Evolutionary conservation across 805 yeast genomes (phyloP).

Genomic region (Wickerhamiella kurtzmanii): DNA sequence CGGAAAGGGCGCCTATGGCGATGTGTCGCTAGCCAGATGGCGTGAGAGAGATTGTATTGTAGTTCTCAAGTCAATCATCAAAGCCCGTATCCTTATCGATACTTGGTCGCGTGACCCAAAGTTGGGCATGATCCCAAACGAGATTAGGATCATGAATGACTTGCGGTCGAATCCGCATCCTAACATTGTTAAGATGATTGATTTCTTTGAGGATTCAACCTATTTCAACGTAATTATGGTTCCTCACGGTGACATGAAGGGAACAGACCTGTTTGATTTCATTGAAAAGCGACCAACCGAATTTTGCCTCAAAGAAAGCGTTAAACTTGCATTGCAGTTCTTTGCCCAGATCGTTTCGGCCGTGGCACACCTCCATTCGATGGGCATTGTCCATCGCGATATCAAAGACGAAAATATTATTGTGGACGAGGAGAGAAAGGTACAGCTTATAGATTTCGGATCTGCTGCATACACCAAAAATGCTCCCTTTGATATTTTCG

Average conservation of each 20-base stretch:
- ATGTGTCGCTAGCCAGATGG: conserved; percentile 54
- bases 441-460: conserved; percentile 87
- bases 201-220: conserved; percentile 83
- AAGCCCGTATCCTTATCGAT: conserved; percentile 85
- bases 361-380: conserved; percentile 62
- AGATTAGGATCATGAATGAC: conserved; percentile 84
- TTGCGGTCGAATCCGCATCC: conserved; percentile 62
- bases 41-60: conserved; percentile 48
- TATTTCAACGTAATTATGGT: conserved; percentile 87
- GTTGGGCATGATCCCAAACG: conserved; percentile 91
- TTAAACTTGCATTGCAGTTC: conserved; percentile 25
- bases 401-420: conserved; percentile 90
- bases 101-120: conserved; percentile 93
- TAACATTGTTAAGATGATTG: conserved; percentile 70
- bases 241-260: conserved; percentile 70
- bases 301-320: background rate
- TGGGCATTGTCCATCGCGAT: conserved; percentile 87
- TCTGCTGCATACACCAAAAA: conserved; percentile 80
- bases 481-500: conserved; percentile 96
- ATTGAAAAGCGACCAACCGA: conserved; percentile 47
- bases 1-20: conserved; percentile 97
- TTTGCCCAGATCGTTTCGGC: conserved; percentile 72
- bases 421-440: conserved; percentile 60
- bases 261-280: conserved; percentile 82
- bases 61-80: conserved; percentile 68